A percentile compares a stretch with the other conserved stretches of the same genome.
Conservation (phyloP, 352 stramenopile species). For the Sclerospora graminicola region DNA sequence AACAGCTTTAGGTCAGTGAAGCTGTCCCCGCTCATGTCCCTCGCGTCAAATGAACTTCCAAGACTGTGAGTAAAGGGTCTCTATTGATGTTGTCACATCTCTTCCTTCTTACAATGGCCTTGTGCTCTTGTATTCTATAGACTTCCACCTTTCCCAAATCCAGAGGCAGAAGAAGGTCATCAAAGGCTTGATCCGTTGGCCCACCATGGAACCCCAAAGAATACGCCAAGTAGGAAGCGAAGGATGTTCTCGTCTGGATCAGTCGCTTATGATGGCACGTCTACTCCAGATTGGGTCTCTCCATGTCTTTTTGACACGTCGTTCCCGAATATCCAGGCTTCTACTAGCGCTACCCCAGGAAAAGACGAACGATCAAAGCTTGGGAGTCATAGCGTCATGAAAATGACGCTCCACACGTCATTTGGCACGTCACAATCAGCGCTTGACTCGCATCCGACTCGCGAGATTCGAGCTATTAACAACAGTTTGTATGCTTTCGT, state of each 20-base stretch:
- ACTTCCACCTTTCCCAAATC: slow-evolving; percentile 46
- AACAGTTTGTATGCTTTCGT: slow-evolving; percentile 48
- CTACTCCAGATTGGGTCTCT: slow-evolving; percentile 17
- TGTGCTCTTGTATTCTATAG: slow-evolving; percentile 15
- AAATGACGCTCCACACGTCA: slow-evolving; percentile 62
- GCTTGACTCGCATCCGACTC: slow-evolving; percentile 31
- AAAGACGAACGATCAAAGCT: slow-evolving; percentile 56
- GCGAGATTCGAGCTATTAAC: slow-evolving; percentile 75
- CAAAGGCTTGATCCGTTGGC: too few relatives aligned
- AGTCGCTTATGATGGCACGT: slow-evolving; percentile 16
- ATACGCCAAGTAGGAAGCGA: slow-evolving; percentile 1
- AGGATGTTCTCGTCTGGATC: slow-evolving; percentile 11
- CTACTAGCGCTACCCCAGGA: slow-evolving; percentile 57
- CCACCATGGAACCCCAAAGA: slow-evolving; percentile 2
- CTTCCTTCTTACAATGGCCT: slow-evolving; percentile 4
- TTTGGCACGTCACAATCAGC: slow-evolving; percentile 30
- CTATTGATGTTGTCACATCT: not conserved
- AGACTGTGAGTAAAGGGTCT: slow-evolving; percentile 39
- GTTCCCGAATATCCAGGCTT: slow-evolving; percentile 77
- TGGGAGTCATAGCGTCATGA: slow-evolving; percentile 51
- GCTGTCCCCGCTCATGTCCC: slow-evolving; percentile 48
- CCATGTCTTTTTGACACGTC: slow-evolving; percentile 26
- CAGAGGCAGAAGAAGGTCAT: slow-evolving; percentile 13
- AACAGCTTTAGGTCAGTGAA: slow-evolving; percentile 45
- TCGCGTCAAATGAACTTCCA: slow-evolving; percentile 43